Conservation (phyloP, 2,329 filamentous ascomycete species). For the Stemphylium lycopersici region DNA sequence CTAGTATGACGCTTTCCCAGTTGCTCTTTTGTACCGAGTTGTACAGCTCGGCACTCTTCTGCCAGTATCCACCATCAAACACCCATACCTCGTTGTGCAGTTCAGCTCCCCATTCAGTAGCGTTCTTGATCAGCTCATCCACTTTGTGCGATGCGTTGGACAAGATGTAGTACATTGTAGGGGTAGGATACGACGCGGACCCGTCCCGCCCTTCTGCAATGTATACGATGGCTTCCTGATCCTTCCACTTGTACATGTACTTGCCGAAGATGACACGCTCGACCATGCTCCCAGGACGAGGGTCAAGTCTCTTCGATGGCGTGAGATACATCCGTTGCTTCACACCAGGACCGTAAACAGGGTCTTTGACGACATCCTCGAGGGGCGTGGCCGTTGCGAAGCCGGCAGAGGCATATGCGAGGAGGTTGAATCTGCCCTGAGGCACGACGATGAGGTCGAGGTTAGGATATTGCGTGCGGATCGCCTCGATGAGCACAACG, state of each 20-base stretch:
- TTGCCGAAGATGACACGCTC: conserved; percentile 53
- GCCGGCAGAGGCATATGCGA: conserved; percentile 52
- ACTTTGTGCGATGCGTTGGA: conserved; percentile 42
- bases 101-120: conserved; percentile 60
- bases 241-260: conserved; percentile 54
- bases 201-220: conserved; percentile 52
- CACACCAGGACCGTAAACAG: conserved; percentile 40
- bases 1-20: conserved; percentile 73
- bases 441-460: conserved; percentile 53
- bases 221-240: conserved; percentile 53
- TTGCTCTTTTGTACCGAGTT: conserved; percentile 52
- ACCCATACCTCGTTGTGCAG: conserved; percentile 71
- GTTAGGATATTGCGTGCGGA: conserved; percentile 54
- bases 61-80: conserved; percentile 68
- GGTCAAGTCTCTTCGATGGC: conserved; percentile 48
- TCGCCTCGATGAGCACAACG: conserved; percentile 51
- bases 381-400: conserved; percentile 50
- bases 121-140: conserved; percentile 62
- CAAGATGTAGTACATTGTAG: conserved; percentile 53
- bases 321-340: conserved; percentile 49
- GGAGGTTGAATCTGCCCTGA: conserved; percentile 42
- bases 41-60: conserved; percentile 67
- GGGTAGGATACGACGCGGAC: conserved; percentile 34
- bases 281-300: conserved; percentile 43
- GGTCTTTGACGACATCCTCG: conserved; percentile 49